phyloP scores from a whole-genome alignment of 345 rosid species.

The Populus deltoides region DNA sequence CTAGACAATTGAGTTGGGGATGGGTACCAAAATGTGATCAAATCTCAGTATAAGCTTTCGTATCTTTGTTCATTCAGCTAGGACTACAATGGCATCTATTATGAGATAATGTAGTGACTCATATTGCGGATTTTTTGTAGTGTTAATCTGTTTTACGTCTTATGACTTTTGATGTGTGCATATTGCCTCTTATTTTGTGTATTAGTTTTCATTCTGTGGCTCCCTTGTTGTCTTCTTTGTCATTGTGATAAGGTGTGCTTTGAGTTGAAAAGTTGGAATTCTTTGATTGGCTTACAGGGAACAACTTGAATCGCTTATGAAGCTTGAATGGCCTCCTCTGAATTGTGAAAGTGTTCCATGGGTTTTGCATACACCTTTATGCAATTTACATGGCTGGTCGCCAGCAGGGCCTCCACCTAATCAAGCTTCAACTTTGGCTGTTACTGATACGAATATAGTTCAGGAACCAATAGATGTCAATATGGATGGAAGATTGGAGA shows the following conservation, averaged over 20 bases:
- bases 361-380: constrained; percentile 62
- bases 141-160: constrained; percentile 5
- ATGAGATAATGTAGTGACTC: constrained; percentile 13
- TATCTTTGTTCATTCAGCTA: constrained; percentile 20
- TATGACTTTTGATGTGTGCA: constrained; percentile 2
- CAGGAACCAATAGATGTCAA: constrained; percentile 59
- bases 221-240: constrained; percentile 19
- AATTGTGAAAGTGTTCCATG: constrained; percentile 69
- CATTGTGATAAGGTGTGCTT: constrained; percentile 17
- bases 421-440: constrained; percentile 40
- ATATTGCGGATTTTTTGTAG: neutral
- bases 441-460: constrained; percentile 38
- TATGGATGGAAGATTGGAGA: constrained; percentile 53
- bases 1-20: constrained; percentile 15
- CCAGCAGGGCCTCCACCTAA: constrained; percentile 41
- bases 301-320: constrained; percentile 77
- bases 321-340: constrained; percentile 74
- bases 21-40: constrained; percentile 10
- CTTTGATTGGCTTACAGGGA: constrained; percentile 80
- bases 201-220: neutral
- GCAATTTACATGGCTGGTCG: constrained; percentile 75
- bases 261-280: constrained; percentile 42
- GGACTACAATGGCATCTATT: constrained; percentile 20
- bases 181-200: constrained; percentile 9
- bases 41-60: constrained; percentile 22